Evolutionary conservation across 2,329 filamentous ascomycete species (phyloP), one percentile per base, ranked within the genome.

Genomic region (Xylaria sp.): DNA sequence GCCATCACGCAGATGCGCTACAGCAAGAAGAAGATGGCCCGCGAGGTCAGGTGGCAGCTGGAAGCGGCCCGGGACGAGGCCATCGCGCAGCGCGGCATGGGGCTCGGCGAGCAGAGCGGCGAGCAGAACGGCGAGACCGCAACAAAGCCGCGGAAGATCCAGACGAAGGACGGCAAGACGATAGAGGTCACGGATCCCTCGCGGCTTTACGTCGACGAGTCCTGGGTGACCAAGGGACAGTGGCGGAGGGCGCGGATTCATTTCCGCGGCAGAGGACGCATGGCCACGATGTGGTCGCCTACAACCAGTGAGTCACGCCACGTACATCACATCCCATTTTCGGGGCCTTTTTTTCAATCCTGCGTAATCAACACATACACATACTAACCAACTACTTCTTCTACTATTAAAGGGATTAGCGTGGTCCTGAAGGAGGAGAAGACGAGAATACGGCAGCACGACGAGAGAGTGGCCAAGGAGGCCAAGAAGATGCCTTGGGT

Each of bases 1-100:
- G 96, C 96, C 15, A 93, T 98, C 74, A 83, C 92, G 64, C 96
- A 99, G 85, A 97, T 99, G 93, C 89, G 91, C 65, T 98, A 95
- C 84, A 95, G 91, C 80, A 93, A 94, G 85, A 99, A 99, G 88
- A 95, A 94, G 84, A 92, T 92, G 72, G 93, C 95, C 7, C 85
- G 88, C 74, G 94, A 97, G 77, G 89, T 98, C 34, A 84, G 88
- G 74, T 90, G 89, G 77, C 92, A 96, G 78, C 84, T 99, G 20
- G 89, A 96, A 78, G 87, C 92, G 76, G 94, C 95, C 1, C 89
- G 91, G 67, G 93, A 97, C 78, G 84, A 91, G 76, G 96, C 96
- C 44, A 85, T 97, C 73, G 92, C 92, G 18, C 87, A 87, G 75
- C 87, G 91, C 48, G 94, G 94, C 13, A 98, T 99, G 95, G 94